Base-by-base conservation (phyloP, 345 rosid species). In the Boechera retrofracta region DNA sequence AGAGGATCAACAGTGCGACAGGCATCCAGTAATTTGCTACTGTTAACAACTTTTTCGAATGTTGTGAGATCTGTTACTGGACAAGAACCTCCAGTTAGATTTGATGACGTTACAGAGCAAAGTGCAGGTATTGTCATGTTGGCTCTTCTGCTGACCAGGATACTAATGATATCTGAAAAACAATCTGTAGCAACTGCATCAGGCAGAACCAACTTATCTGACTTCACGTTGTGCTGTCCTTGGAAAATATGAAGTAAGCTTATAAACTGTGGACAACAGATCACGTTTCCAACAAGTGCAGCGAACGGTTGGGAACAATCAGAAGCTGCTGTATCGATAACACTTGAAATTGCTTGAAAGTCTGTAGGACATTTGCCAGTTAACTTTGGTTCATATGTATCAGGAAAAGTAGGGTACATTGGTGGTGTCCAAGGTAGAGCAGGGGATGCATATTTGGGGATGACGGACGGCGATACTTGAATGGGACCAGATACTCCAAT, bases 11-110 rank as follows among this genome's bases (percentile, higher is more conserved):
- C 87, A 11, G 82, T 79, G 72, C 89, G 68, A 72, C 99, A 94
- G 4, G 96, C 89, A 66, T 90, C 97, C 59, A 94, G 85, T 64
- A 94, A 81, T 66, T 88, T 89, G 86, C 86, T 90, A 18, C 92
- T 79, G 80, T 94, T 89, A 63, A 92, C 94, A 52, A 60, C 79
- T 74, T 83, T 92, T 84, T 92, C 92, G 67, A 94, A 92, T 75
- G 69, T 74, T 39, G 5, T 73, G 63, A 83, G 83, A 83, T 94
- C 97, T 77, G 73, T 82, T 29, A 89, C 94, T 5, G 96, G 90
- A 82, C 98, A 94, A 68, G 96, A 88, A 42, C 98, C 97, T 63
- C 94, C 97, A 4, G 99, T 92, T 66, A 94, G 90, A 82, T 92
- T 92, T 74, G 83, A 79, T 39, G 99, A 81, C 58, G 88, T 89